phyloP scores from a whole-genome alignment of 352 stramenopile genomes.

The Pythium apleroticum region DNA sequence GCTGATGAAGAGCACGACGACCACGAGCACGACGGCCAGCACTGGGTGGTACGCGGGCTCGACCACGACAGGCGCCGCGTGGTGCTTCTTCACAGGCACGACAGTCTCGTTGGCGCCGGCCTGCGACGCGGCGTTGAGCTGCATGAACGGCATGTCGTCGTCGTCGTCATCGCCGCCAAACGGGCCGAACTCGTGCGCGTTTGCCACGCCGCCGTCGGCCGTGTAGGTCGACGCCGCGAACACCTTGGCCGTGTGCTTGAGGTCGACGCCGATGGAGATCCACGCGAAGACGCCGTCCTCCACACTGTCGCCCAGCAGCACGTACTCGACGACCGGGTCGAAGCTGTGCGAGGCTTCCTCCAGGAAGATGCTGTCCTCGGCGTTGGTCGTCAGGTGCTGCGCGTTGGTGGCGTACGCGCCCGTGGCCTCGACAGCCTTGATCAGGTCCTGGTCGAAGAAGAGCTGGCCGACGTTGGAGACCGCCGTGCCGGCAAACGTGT shows the following conservation, averaged over 20 bases:
- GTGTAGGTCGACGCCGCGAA: constrained; percentile 26
- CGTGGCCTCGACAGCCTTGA: constrained; percentile 5
- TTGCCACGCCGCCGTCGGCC: constrained; percentile 3
- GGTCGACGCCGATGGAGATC: constrained; percentile 36
- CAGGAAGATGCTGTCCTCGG: constrained; percentile 28
- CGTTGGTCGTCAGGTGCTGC: constrained; percentile 30
- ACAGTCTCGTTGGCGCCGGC: constrained; percentile 14
- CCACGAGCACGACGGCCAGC: constrained; percentile 21
- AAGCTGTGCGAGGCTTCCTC: constrained; percentile 32
- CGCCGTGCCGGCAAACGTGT: constrained; percentile 10
- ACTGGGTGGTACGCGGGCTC: constrained; percentile 15
- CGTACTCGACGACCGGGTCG: constrained; percentile 37
- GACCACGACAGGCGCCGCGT: not conserved
- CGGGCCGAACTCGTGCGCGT: not conserved
- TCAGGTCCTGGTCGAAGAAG: constrained; percentile 15
- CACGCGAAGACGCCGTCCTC: constrained; percentile 33
- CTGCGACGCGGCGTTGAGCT: constrained; percentile 5
- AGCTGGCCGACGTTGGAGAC: constrained; percentile 16
- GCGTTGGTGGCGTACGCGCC: constrained; percentile 27
- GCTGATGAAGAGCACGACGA: constrained; percentile 25
- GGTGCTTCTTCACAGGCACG: not conserved
- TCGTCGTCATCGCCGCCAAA: not conserved
- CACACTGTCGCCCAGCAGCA: constrained; percentile 32
- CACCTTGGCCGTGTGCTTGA: constrained; percentile 24
- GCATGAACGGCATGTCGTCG: constrained; percentile 4